Percentiles rank a stretch among this genome's conserved stretches.
Evolutionary conservation across 1,284 basidiomycete genomes (phyloP).

Genomic region (Ganoderma boninense): DNA sequence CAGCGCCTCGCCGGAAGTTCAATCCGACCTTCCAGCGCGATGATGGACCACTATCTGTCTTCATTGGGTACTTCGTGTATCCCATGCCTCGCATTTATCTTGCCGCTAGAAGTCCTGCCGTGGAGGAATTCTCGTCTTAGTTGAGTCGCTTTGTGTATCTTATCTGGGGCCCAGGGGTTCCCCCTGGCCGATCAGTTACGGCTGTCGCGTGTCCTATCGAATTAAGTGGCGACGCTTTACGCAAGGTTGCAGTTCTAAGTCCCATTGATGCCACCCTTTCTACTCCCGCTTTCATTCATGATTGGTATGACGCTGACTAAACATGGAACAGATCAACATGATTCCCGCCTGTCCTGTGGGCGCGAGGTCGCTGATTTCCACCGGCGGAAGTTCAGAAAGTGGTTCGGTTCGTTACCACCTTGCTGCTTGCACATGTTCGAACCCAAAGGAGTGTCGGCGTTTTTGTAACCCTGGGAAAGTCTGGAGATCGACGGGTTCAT

Average conservation of each 20-base stretch:
- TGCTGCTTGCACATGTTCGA: conserved; percentile 15
- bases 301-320: not conserved
- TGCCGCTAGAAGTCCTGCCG: not conserved
- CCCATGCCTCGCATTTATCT: not conserved
- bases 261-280: not conserved
- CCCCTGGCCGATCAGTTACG: not conserved
- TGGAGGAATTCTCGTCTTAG: not conserved
- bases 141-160: not conserved
- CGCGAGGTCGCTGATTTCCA: conserved; percentile 1
- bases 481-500: not conserved
- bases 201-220: not conserved
- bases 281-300: conserved; percentile 5
- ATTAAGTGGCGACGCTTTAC: not conserved
- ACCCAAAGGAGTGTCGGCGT: conserved; percentile 16
- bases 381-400: not conserved
- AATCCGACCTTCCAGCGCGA: conserved; percentile 8
- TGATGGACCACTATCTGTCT: not conserved
- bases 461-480: conserved; percentile 16
- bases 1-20: conserved; percentile 7
- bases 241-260: conserved; percentile 1
- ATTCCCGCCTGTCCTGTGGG: conserved; percentile 1
- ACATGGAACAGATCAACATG: not conserved
- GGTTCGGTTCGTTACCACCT: conserved; percentile 9
- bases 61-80: conserved; percentile 1
- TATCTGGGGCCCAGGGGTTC: not conserved